These are phyloP conservation scores for Komagataella pseudopastoris DNA, from an alignment of 805 yeast species.

Conservation along the genomic window DNA sequence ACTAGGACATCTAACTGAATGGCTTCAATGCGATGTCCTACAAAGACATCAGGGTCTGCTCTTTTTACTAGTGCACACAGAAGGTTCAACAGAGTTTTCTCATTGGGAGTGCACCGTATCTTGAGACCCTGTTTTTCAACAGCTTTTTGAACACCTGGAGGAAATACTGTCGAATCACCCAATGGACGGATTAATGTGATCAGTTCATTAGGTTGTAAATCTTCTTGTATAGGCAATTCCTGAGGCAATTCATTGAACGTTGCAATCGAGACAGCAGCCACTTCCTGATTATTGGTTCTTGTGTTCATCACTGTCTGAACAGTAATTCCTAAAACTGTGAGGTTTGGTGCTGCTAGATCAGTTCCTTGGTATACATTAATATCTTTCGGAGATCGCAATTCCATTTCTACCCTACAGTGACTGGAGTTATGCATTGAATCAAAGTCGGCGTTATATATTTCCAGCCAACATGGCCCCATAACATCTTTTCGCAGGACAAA, in stretches of 20 bases:
- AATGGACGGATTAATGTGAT: slow-evolving; percentile 75
- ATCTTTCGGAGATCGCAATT: slow-evolving; percentile 32
- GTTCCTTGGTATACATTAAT: slow-evolving; percentile 29
- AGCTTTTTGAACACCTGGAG: slow-evolving; percentile 58
- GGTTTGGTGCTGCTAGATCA: slow-evolving; percentile 41
- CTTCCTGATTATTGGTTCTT: slow-evolving; percentile 70
- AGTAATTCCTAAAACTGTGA: slow-evolving; percentile 62
- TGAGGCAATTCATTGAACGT: slow-evolving; percentile 57
- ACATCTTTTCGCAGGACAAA: slow-evolving; percentile 72
- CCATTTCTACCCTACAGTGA: slow-evolving; percentile 70
- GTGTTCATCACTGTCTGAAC: slow-evolving; percentile 72
- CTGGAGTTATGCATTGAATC: slow-evolving; percentile 46
- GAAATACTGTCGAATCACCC: slow-evolving; percentile 45
- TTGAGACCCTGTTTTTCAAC: slow-evolving; percentile 40
- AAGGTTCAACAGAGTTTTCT: slow-evolving; percentile 59
- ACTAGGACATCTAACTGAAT: slow-evolving; percentile 68
- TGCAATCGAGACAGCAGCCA: slow-evolving; percentile 71
- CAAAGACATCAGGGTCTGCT: slow-evolving; percentile 81
- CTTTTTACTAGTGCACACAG: slow-evolving; percentile 56
- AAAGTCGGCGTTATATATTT: slow-evolving; percentile 53
- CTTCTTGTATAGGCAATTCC: slow-evolving; percentile 60
- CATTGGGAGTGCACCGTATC: slow-evolving; percentile 54
- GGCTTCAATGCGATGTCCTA: slow-evolving; percentile 80
- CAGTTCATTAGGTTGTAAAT: slow-evolving; percentile 42
- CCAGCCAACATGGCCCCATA: slow-evolving; percentile 98